Base-by-base conservation (phyloP, 371 early-diverging fungal species). In the Mortierella sp. region DNA sequence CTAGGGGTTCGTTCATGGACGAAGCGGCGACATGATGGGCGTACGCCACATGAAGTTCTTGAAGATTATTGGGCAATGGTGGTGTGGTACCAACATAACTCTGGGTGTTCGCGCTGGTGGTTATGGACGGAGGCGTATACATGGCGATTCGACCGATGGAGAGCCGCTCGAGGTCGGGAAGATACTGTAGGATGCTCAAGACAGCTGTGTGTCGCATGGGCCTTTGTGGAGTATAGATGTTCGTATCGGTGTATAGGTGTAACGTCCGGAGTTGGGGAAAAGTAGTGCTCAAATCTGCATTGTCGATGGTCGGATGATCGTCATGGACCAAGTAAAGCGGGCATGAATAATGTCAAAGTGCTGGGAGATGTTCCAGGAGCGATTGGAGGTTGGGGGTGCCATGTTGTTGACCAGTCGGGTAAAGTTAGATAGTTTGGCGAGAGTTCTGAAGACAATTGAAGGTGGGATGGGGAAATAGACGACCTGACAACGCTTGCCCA, bases 351-450 rank as follows among this genome's bases (percentile, higher is more conserved):
- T 34, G 37, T 19, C 19, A 31, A 37, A 61, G 61, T 34, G 19
- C 0, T 19, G 61, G 61, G 22, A 61, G 61, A 22, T 10, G 37
- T 34, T 61, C 37, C 37, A 61, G 31, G 8, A 61, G 34, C 39
- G 31, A 8, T 22, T 61, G 61, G 34, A 61, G 37, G 37, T 61
- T 39, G 37, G 37, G 11, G 8, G 61, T 39, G 10, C 22, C 61
- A 61, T 61, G 8, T 61, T 61, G 37, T 61, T 61, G 61, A 61
- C 61, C 19, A 61, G 61, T 22, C 22, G 34, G 37, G 61, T 61
- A 19, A 61, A 39, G 61, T 61, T 34, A 22, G 22, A 39, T 19
- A 61, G 61, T 19, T 31, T 31, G 39, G 61, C 34, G 39, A 61
- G 61, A 19, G 9, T 19, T 0, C 19, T 61, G 37, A 61, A 39